These are phyloP conservation scores for Schizophyllum commune DNA, from an alignment of 1,284 basidiomycete species.

Conservation along the genomic window DNA sequence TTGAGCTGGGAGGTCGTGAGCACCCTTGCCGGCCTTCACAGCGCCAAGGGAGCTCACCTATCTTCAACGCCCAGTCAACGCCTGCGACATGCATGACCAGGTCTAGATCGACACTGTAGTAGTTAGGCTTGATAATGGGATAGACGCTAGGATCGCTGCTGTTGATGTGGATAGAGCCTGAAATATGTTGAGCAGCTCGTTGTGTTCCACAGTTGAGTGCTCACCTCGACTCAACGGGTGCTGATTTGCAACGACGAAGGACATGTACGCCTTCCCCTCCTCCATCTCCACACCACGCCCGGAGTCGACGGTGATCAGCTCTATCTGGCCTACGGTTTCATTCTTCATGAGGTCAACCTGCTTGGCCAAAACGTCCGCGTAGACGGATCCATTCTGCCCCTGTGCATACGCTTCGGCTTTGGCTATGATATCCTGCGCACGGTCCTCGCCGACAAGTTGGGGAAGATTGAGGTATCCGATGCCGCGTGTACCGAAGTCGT, in stretches of 20 bases:
- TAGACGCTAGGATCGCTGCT: constrained; percentile 35
- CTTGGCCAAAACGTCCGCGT: background rate
- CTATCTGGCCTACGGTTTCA: background rate
- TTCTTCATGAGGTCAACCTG: background rate
- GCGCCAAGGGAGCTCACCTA: too few species aligned
- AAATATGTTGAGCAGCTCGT: too few species aligned
- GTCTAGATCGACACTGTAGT: constrained; percentile 39
- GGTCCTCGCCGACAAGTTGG: background rate
- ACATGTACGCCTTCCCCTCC: background rate
- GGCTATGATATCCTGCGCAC: background rate
- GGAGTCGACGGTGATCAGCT: background rate
- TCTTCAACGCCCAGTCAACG: constrained; percentile 33
- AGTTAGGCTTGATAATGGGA: constrained; percentile 40
- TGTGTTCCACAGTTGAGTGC: too few species aligned
- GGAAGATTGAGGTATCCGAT: background rate
- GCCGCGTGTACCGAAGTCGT: background rate
- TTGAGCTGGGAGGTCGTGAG: too few species aligned
- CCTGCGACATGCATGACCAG: constrained; percentile 39
- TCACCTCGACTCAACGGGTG: background rate
- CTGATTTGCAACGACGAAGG: background rate
- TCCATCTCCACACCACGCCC: background rate
- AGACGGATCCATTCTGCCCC: background rate
- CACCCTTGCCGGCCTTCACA: too few species aligned
- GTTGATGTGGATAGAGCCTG: constrained; percentile 37
- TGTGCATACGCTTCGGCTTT: background rate